A percentile compares a stretch with the other conserved stretches of the same genome.
Evolutionary conservation across 2,329 filamentous ascomycete species (phyloP).

Genomic region (Sordariomycetes sp.): DNA sequence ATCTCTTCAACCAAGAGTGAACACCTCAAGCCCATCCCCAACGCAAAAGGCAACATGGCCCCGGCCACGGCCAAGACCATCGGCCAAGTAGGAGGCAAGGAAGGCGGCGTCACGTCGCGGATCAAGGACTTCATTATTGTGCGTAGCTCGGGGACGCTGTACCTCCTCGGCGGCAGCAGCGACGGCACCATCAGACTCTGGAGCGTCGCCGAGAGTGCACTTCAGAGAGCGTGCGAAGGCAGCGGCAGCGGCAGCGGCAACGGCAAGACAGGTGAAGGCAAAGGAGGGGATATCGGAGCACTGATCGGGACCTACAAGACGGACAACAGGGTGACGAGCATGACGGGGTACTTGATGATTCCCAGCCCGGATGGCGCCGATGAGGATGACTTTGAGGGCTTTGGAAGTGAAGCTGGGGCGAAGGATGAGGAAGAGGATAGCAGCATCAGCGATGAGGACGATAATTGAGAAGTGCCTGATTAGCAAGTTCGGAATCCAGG

Average conservation of each 20-base stretch:
- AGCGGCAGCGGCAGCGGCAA: slow-evolving; percentile 3
- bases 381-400: slow-evolving; percentile 35
- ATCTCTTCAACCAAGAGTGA: slow-evolving; percentile 64
- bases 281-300: slow-evolving; percentile 50
- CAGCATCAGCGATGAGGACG: slow-evolving; percentile 21
- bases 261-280: slow-evolving; percentile 13
- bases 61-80: slow-evolving; percentile 53
- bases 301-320: slow-evolving; percentile 75
- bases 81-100: slow-evolving; percentile 70
- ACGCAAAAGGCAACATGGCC: slow-evolving; percentile 24
- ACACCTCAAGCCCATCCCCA: slow-evolving; percentile 29
- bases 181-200: slow-evolving; percentile 81
- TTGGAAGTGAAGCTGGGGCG: slow-evolving; percentile 8
- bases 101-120: slow-evolving; percentile 56
- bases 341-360: slow-evolving; percentile 80
- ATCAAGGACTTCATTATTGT: slow-evolving; percentile 84
- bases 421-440: slow-evolving; percentile 21
- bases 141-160: slow-evolving; percentile 27
- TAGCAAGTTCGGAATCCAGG: too few species aligned
- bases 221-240: slow-evolving; percentile 15
- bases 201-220: slow-evolving; percentile 40
- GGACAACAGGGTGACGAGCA: slow-evolving; percentile 79
- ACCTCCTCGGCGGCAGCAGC: slow-evolving; percentile 70
- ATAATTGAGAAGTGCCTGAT: too few species aligned
- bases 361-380: slow-evolving; percentile 52